phyloP scores from a whole-genome alignment of 202 grass and related monocot genomes.

The Miscanthus sacchariflorus region DNA sequence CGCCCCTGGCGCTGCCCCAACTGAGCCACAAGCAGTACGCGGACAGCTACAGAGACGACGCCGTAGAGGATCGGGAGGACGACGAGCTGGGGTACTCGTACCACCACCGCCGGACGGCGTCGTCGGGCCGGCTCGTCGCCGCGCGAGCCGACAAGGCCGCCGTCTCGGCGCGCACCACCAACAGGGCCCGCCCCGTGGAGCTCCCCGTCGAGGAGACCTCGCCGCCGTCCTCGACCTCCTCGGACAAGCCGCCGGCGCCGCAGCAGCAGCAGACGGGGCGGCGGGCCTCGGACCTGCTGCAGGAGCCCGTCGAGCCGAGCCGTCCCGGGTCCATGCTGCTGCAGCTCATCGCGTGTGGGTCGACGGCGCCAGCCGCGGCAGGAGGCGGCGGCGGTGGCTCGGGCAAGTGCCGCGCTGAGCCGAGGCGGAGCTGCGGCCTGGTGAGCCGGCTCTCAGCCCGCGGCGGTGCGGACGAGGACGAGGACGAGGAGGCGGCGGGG shows the following conservation, averaged over 20 bases:
- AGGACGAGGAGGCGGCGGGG: constrained; percentile 14
- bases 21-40: constrained; percentile 52
- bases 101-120: constrained; percentile 37
- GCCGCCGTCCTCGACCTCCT: constrained; percentile 65
- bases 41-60: constrained; percentile 58
- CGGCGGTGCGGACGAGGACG: constrained; percentile 55
- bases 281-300: neutral
- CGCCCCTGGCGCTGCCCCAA: constrained; percentile 48
- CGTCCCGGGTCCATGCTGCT: constrained; percentile 73
- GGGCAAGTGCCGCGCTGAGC: constrained; percentile 51
- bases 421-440: constrained; percentile 74
- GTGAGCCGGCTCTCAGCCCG: constrained; percentile 68
- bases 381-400: constrained; percentile 37
- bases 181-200: constrained; percentile 67
- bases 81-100: constrained; percentile 54
- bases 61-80: constrained; percentile 52
- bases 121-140: constrained; percentile 7
- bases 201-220: constrained; percentile 74
- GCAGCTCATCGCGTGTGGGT: constrained; percentile 94
- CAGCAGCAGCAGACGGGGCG: constrained; percentile 26
- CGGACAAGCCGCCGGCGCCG: constrained; percentile 51
- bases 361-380: constrained; percentile 36
- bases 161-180: constrained; percentile 48
- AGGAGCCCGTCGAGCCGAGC: constrained; percentile 55
- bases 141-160: constrained; percentile 39